phyloP scores from a whole-genome alignment of 176 grass and related monocot genomes.

The Oryza longistaminata region DNA sequence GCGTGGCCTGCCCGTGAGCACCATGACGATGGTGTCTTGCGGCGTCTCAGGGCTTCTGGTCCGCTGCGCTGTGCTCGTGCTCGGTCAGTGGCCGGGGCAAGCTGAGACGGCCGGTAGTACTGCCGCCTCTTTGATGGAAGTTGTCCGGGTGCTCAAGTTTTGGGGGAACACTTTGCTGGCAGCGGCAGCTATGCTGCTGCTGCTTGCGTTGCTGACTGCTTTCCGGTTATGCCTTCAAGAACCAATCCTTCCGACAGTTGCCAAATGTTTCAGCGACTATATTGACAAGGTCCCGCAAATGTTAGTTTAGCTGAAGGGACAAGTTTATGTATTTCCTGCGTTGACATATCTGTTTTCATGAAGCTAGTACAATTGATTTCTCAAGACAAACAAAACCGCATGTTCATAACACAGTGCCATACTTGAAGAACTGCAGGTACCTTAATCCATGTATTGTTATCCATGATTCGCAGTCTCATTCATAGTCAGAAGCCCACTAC shows the following conservation, averaged over 20 bases:
- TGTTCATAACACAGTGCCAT: background rate
- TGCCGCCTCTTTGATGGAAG: background rate
- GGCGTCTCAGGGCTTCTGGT: conserved; percentile 18
- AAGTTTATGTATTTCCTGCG: background rate
- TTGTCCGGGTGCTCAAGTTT: background rate
- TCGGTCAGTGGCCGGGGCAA: conserved; percentile 10
- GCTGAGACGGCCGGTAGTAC: no score
- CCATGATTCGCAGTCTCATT: no score
- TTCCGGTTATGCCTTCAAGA: background rate
- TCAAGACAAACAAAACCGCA: no score
- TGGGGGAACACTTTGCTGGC: background rate
- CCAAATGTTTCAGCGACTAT: background rate
- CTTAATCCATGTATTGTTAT: background rate
- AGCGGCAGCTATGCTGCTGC: background rate
- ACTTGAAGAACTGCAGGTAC: background rate
- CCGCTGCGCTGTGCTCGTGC: background rate
- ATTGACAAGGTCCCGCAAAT: background rate
- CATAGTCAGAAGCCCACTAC: background rate
- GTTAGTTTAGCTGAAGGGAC: background rate
- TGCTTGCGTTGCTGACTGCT: background rate
- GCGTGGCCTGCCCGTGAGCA: background rate
- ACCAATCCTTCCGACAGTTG: background rate
- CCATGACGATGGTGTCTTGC: background rate
- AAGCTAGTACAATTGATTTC: no score
- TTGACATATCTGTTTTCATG: background rate